phyloP scores from a whole-genome alignment of 2,329 filamentous ascomycete species.

The Didymella exigua region DNA sequence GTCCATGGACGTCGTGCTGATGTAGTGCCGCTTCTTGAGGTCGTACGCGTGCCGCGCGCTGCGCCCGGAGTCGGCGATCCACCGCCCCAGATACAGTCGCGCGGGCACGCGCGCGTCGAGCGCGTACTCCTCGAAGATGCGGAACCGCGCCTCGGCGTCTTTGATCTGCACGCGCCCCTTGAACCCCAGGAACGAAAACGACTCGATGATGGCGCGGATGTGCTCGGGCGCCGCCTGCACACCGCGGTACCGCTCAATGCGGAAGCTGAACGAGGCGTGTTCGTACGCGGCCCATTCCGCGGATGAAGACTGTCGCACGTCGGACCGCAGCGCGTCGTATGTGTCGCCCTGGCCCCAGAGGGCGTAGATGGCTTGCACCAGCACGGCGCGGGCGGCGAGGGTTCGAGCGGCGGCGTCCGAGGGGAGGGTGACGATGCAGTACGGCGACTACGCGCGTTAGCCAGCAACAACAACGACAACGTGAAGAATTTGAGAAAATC shows the following conservation, averaged over 20 bases:
- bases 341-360: slow-evolving; percentile 78
- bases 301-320: slow-evolving; percentile 64
- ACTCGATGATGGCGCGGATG: slow-evolving; percentile 73
- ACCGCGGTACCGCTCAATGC: slow-evolving; percentile 80
- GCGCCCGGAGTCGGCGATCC: slow-evolving; percentile 69
- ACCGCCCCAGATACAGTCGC: slow-evolving; percentile 73
- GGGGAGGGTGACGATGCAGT: slow-evolving; percentile 74
- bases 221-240: slow-evolving; percentile 69
- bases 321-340: slow-evolving; percentile 71
- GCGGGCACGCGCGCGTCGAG: slow-evolving; percentile 59
- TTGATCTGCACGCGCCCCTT: slow-evolving; percentile 78
- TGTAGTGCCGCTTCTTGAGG: slow-evolving; percentile 91
- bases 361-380: slow-evolving; percentile 83
- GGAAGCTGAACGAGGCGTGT: slow-evolving; percentile 77
- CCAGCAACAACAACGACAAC: too few species aligned
- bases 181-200: slow-evolving; percentile 79
- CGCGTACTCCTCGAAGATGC: slow-evolving; percentile 81
- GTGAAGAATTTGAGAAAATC: too few species aligned
- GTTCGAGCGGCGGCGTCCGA: slow-evolving; percentile 67
- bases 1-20: slow-evolving; percentile 97
- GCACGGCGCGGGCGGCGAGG: slow-evolving; percentile 77
- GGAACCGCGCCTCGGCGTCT: slow-evolving; percentile 71
- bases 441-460: slow-evolving; percentile 70
- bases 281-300: slow-evolving; percentile 71
- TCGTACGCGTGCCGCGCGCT: slow-evolving; percentile 76